Evolutionary conservation across 2,329 filamentous ascomycete species (phyloP), one percentile per base, ranked within the genome.

Genomic region (Zymoseptoria tritici): DNA sequence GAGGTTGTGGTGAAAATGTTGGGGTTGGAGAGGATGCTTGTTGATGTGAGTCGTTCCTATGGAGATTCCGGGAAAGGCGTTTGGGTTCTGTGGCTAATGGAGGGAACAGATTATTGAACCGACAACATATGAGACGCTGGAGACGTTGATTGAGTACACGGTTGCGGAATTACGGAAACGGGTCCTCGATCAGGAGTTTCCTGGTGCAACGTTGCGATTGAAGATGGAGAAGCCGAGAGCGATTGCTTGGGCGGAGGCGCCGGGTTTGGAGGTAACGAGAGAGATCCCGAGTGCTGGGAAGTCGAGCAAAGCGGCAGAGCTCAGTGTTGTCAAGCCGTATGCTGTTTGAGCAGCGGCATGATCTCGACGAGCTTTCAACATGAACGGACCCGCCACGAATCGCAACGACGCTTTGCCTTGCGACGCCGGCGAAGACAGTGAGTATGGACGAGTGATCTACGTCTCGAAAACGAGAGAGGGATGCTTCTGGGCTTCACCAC

Each of bases 171-270:
- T 77, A 31, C 58, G 64, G 52, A 60, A 62, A 46, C 61, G 60
- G 49, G 72, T 75, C 64, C 73, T 77, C 49, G 60, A 60, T 64
- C 56, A 9, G 57, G 60, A 58, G 6, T 59, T 73, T 46, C 64
- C 72, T 11, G 76, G 76, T 13, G 81, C 81, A 74, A 78, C 78
- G 59, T 76, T 91, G 55, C 81, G 79, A 61, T 79, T 91, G 46
- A 77, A 78, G 22, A 75, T 91, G 56, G 85, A 86, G 73, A 91
- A 91, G 75, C 89, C 89, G 2, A 84, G 86, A 11, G 89, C 89
- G 0, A 85, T 91, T 20, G 82, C 85, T 0, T 83, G 88, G 67
- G 89, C 89, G 1, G 88, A 90, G 64, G 86, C 85, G 9, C 87
- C 88, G 0, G 79, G 81, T 4, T 84, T 91, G 5, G 86, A 90